A percentile compares a stretch with the other conserved stretches of the same genome.
These are phyloP conservation scores for Penicillium atrosanguineum DNA, from an alignment of 495 filamentous ascomycete species.

Conservation along the genomic window DNA sequence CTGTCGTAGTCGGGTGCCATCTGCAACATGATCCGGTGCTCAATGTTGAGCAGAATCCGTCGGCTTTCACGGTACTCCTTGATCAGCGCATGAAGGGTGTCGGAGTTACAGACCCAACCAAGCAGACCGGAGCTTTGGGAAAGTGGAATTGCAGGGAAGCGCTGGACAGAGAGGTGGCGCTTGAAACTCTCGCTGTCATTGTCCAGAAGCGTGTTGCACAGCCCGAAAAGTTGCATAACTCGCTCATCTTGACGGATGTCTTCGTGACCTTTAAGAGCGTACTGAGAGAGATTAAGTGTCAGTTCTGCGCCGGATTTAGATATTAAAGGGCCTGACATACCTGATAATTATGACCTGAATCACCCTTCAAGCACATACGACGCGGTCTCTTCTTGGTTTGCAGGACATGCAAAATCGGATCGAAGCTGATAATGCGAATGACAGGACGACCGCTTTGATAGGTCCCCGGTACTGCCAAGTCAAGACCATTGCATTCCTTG, in stretches of 20 bases:
- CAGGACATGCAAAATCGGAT: slow-evolving; percentile 85
- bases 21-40: slow-evolving; percentile 98
- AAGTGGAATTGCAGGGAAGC: slow-evolving; percentile 90
- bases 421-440: slow-evolving; percentile 83
- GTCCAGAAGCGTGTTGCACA: slow-evolving; percentile 89
- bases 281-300: slow-evolving; percentile 37
- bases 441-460: slow-evolving; percentile 86
- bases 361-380: slow-evolving; percentile 83
- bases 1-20: slow-evolving; percentile 99
- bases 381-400: slow-evolving; percentile 94
- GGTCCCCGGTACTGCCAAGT: slow-evolving; percentile 90
- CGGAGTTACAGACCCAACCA: slow-evolving; percentile 97
- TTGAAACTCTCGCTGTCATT: slow-evolving; percentile 96
- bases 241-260: slow-evolving; percentile 98
- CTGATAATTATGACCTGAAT: slow-evolving; percentile 76
- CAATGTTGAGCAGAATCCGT: slow-evolving; percentile 96
- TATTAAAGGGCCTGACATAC: too few relatives aligned
- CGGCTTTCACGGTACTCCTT: slow-evolving; percentile 95
- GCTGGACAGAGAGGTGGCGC: slow-evolving; percentile 90
- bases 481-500: slow-evolving; percentile 75
- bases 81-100: slow-evolving; percentile 93
- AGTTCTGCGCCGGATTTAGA: too few relatives aligned
- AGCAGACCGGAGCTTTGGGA: slow-evolving; percentile 93
- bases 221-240: slow-evolving; percentile 97
- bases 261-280: slow-evolving; percentile 92